A percentile compares a stretch with the other conserved stretches of the same genome.
Evolutionary conservation across 495 filamentous ascomycete genomes (phyloP).

Genomic region (Aspergillus incahuasiensis): DNA sequence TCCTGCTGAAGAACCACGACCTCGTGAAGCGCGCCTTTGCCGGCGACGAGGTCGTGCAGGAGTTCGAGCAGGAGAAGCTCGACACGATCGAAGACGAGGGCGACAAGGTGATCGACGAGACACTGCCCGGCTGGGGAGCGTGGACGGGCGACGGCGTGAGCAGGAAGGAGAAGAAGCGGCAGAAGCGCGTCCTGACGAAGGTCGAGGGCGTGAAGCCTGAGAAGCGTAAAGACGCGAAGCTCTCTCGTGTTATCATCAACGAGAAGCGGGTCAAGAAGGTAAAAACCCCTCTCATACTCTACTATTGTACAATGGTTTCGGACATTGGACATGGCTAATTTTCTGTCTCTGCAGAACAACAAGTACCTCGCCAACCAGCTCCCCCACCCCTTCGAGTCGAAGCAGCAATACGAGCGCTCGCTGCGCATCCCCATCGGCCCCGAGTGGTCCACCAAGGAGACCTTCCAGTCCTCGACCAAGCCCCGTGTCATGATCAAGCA

Average conservation of each 20-base stretch:
- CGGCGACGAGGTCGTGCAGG: constrained; percentile 77
- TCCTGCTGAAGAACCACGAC: constrained; percentile 71
- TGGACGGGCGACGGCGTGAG: constrained; percentile 80
- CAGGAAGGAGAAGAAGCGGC: constrained; percentile 57
- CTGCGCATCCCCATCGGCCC: constrained; percentile 83
- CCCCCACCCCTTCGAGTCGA: constrained; percentile 82
- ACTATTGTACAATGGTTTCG: constrained; percentile 33
- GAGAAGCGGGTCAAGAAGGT: constrained; percentile 91
- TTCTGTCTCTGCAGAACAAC: constrained; percentile 54
- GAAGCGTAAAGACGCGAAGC: constrained; percentile 73
- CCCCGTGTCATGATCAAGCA: constrained; percentile 89
- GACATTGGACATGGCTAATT: no score
- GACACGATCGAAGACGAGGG: constrained; percentile 71
- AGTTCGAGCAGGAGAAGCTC: constrained; percentile 78
- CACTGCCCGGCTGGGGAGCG: constrained; percentile 87
- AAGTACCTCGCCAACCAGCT: constrained; percentile 80
- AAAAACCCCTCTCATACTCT: constrained; percentile 21
- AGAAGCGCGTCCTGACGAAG: constrained; percentile 62
- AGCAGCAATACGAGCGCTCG: constrained; percentile 84
- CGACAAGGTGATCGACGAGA: constrained; percentile 78
- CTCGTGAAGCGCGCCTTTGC: constrained; percentile 84
- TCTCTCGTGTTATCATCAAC: constrained; percentile 83
- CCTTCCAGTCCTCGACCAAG: constrained; percentile 84
- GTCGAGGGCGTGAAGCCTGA: constrained; percentile 72
- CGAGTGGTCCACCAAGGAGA: constrained; percentile 92